These are phyloP conservation scores for Fomitopsis pulvina DNA, from an alignment of 768 basidiomycete genomes.

Conservation along the genomic window DNA sequence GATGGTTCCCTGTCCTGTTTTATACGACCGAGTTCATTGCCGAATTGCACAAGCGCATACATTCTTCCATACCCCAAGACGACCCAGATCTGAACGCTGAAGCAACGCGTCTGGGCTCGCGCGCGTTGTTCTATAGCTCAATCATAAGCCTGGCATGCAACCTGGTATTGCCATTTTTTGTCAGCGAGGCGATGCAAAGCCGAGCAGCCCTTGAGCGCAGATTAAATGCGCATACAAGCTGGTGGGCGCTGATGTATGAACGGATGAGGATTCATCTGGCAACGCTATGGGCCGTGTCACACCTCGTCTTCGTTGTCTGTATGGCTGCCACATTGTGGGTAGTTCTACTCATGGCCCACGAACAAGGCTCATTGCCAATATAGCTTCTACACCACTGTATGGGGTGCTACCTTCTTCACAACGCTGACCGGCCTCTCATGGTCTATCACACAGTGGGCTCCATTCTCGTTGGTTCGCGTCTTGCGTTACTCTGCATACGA, in stretches of 20 bases:
- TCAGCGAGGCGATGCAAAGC: conserved; percentile 22
- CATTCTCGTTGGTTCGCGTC: conserved; percentile 72
- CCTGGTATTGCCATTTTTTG: conserved; percentile 64
- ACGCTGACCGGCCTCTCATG: conserved; percentile 84
- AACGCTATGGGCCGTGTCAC: conserved; percentile 73
- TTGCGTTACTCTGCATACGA: neutral
- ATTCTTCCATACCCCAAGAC: conserved; percentile 25
- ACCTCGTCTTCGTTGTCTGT: conserved; percentile 63
- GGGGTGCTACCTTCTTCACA: conserved; percentile 69
- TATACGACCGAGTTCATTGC: conserved; percentile 86
- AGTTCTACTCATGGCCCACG: too few species aligned
- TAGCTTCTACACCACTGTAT: conserved; percentile 67
- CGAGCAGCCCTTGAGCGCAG: conserved; percentile 12
- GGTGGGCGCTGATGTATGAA: conserved; percentile 23
- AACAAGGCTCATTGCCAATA: conserved; percentile 1
- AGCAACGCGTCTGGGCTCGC: conserved; percentile 76
- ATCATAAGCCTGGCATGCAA: conserved; percentile 62
- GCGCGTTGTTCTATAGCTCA: conserved; percentile 76
- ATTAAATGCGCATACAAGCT: conserved; percentile 7
- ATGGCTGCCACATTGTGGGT: conserved; percentile 85
- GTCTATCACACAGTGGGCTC: conserved; percentile 91
- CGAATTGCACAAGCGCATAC: conserved; percentile 65
- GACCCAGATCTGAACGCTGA: conserved; percentile 45
- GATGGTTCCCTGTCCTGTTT: conserved; percentile 91
- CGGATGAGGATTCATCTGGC: conserved; percentile 53